Conservation (phyloP, 2,329 filamentous ascomycete genomes). For the Fusarium poae region DNA sequence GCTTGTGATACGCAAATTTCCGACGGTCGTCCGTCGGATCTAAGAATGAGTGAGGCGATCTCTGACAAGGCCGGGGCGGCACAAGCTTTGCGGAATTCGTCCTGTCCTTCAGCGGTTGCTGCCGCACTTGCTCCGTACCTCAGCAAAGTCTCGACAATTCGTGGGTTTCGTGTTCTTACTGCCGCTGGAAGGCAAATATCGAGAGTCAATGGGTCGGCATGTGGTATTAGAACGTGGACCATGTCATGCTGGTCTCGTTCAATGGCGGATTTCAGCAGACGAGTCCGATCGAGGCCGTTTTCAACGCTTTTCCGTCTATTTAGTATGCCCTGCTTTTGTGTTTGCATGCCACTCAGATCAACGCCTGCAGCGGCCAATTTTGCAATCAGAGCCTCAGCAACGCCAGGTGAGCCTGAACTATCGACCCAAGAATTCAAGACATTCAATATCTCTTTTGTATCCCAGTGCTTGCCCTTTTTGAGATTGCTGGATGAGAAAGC, state of each 20-base stretch:
- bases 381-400: constrained; percentile 67
- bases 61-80: constrained; percentile 59
- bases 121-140: constrained; percentile 64
- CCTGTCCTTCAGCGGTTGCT: constrained; percentile 63
- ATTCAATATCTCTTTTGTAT: constrained; percentile 66
- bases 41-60: constrained; percentile 63
- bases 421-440: constrained; percentile 64
- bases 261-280: constrained; percentile 65
- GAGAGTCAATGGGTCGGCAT: constrained; percentile 64
- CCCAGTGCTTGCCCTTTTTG: constrained; percentile 65
- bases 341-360: constrained; percentile 63
- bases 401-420: constrained; percentile 64
- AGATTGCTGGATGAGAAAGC: constrained; percentile 56
- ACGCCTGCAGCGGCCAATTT: constrained; percentile 64
- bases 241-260: constrained; percentile 65
- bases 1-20: constrained; percentile 61
- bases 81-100: constrained; percentile 67
- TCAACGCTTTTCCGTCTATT: constrained; percentile 65
- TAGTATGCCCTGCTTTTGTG: constrained; percentile 62
- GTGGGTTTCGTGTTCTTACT: constrained; percentile 59
- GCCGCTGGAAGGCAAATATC: constrained; percentile 65
- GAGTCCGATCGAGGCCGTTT: constrained; percentile 61
- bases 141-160: constrained; percentile 63
- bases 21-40: constrained; percentile 62
- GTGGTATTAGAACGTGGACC: constrained; percentile 66